Evolutionary conservation across 345 rosid genomes (phyloP), one percentile per base, ranked within the genome.

Genomic region (Eucalyptus globulus): DNA sequence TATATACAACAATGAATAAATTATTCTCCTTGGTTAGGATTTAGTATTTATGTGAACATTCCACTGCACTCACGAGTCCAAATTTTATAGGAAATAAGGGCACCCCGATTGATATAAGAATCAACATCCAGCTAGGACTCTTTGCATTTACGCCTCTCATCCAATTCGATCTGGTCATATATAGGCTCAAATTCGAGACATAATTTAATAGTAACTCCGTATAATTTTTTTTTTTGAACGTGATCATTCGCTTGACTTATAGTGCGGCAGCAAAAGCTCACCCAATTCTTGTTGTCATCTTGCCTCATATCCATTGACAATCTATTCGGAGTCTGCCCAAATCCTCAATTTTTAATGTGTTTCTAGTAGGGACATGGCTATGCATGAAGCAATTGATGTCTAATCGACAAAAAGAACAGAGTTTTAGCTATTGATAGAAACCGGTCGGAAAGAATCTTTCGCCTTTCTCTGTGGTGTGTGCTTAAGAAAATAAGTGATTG

Each of bases 111-210:
- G 16, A 27, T 27, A 27, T 60, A 60, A 60, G 5, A 60, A 12
- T 60, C 0, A 27, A 60, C 2, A 1, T 60, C 8, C 0, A 60
- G 2, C 8, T 60, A 60, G 2, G 4, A 60, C 16, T 6, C 31
- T 60, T 27, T 60, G 2, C 2, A 11, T 60, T 6, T 27, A 60
- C 5, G 1, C 7, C 69, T 27, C 31, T 60, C 8, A 3, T 60
- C 15, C 1, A 60, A 27, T 60, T 27, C 8, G 4, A 0, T 60
- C 0, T 13, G 1, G 1, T 27, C 6, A 14, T 60, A 14, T 6
- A 27, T 3, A 3, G 0, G 4, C 4, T 60, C 9, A 12, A 60
- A 60, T 0, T 6, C 1, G 14, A 60, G 9, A 60, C 34, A 60
- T 60, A 60, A 27, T 60, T 12, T 60, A 60, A 27, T 6, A 60